Conservation (phyloP, 2,329 filamentous ascomycete species). For the Aspergillus oerlinghausenensis region DNA sequence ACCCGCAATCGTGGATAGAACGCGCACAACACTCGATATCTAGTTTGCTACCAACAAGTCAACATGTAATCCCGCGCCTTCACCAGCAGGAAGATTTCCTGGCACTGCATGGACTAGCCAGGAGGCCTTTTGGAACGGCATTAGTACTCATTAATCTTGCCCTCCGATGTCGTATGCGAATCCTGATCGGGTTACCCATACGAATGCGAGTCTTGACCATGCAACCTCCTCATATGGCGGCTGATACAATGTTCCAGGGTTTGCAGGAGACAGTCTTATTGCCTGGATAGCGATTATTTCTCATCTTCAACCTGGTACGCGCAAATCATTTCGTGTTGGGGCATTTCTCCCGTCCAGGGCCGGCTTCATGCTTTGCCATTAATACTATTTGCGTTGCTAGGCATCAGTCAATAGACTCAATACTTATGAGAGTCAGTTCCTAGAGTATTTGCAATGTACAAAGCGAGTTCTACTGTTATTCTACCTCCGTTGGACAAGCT, state of each 20-base stretch:
- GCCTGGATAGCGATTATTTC: background rate
- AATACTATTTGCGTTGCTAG: background rate
- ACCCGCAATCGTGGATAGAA: too few relatives aligned
- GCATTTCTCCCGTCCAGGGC: background rate
- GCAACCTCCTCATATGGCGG: background rate
- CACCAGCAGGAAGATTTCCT: too few relatives aligned
- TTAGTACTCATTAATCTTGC: too few relatives aligned
- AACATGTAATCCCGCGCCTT: too few relatives aligned
- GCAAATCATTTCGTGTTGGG: background rate
- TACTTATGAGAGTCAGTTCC: background rate
- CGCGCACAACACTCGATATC: too few relatives aligned
- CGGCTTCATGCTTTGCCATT: background rate
- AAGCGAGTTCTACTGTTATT: background rate
- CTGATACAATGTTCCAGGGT: background rate
- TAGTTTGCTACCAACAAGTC: too few relatives aligned
- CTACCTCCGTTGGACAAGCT: background rate
- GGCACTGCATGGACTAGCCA: too few relatives aligned
- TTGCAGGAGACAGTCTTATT: background rate
- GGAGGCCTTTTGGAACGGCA: too few relatives aligned
- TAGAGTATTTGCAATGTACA: background rate
- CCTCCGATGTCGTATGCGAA: background rate
- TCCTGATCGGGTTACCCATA: conserved; percentile 1
- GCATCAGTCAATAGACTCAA: background rate
- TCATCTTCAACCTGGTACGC: background rate
- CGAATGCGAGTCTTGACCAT: conserved; percentile 1